Conservation (phyloP, 768 basidiomycete species). For the Phylloporus rhodoxanthus region DNA sequence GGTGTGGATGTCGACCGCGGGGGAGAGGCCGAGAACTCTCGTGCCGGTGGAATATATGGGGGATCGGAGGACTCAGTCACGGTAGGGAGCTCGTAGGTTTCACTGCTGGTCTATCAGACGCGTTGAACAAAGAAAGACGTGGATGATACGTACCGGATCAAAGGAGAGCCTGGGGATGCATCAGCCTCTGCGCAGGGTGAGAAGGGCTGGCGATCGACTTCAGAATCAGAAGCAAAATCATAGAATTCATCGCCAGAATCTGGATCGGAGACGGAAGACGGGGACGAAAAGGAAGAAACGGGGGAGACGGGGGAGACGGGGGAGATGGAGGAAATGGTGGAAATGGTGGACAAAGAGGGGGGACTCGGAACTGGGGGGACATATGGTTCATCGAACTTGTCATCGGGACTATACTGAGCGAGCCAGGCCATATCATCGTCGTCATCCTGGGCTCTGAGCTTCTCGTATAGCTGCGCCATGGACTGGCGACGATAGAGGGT, state of each 20-base stretch:
- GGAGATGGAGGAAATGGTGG: constrained; percentile 28
- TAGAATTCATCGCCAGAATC: constrained; percentile 24
- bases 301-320: constrained; percentile 28
- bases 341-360: constrained; percentile 22
- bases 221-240: constrained; percentile 29
- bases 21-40: constrained; percentile 2
- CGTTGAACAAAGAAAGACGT: not conserved
- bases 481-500: constrained; percentile 32
- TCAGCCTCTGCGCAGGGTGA: constrained; percentile 8
- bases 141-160: constrained; percentile 22
- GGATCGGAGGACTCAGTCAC: constrained; percentile 4
- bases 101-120: constrained; percentile 18
- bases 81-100: constrained; percentile 7
- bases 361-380: constrained; percentile 14
- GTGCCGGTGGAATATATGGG: constrained; percentile 10
- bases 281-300: constrained; percentile 20
- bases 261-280: constrained; percentile 16
- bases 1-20: constrained; percentile 1
- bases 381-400: constrained; percentile 27
- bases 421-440: constrained; percentile 33
- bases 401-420: constrained; percentile 31
- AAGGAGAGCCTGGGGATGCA: constrained; percentile 8
- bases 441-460: constrained; percentile 31
- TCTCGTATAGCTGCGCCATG: constrained; percentile 33
- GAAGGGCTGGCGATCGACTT: constrained; percentile 23